Base-by-base conservation (phyloP, 805 yeast genomes). In the Ogataea zsoltii region DNA sequence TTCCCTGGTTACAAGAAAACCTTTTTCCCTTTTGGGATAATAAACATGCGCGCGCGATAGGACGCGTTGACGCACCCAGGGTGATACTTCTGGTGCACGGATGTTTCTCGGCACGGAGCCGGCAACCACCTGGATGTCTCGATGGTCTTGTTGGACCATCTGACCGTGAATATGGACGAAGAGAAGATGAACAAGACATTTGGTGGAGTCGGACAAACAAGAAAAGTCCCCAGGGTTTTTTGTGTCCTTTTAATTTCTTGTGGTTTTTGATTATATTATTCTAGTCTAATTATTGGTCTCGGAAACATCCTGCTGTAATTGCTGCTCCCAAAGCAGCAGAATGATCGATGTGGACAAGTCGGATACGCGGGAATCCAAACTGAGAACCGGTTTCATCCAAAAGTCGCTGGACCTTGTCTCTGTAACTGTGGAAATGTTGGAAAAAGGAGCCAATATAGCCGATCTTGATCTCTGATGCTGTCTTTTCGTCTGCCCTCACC, bases 391-490 rank as follows among this genome's bases (percentile, higher is more conserved):
- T 30, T 12, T 17, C 19, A 23, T 46, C 48, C 14, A 61, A 34
- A n/a, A 39, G 18, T 51, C 66, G 54, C 29, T 59, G 55, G 18
- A 67, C 66, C 52, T 65, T 50, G 41, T 45, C 46, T 42, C 79
- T 58, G 54, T 75, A 75, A 13, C 54, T 47, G 26, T 58, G 47
- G 51, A 77, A 78, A 51, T 74, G 65, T n/a, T 63, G 59, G 43
- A 80, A 60, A 36, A 79, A 74, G 1, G 80, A 73, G 1, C 85
- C 85, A 21, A 77, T 76, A 52, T 66, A 79, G 10, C 77, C 74
- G 16, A 79, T 70, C 4, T 58, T 60, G 23, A 74, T 50, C 25
- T 54, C 41, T 10, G 23, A 16, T 3, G 19, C 29, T 9, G 38
- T 15, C 12, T 31, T 32, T 25, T 43, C 41, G 29, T 42, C 26